A percentile compares a stretch with the other conserved stretches of the same genome.
Conservation (phyloP, 2,329 filamentous ascomycete species). For the Knoxdaviesia capensis region DNA sequence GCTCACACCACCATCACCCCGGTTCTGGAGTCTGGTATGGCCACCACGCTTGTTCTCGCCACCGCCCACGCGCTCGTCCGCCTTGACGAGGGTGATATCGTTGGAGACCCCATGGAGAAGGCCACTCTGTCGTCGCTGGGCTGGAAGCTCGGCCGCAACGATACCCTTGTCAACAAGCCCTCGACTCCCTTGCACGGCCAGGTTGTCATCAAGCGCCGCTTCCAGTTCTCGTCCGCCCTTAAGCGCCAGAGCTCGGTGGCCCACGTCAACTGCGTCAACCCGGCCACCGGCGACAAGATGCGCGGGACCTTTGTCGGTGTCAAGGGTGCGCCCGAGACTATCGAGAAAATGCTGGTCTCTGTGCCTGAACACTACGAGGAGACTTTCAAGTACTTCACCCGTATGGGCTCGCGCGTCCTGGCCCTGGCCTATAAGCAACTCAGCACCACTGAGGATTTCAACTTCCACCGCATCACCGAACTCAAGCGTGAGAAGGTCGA, state of each 20-base stretch:
- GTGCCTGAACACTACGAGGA: conserved; percentile 84
- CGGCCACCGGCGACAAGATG: conserved; percentile 51
- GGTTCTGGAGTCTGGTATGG: conserved; percentile 48
- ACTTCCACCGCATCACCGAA: conserved; percentile 73
- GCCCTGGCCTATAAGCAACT: conserved; percentile 89
- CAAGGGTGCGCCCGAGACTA: conserved; percentile 94
- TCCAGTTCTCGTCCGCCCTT: conserved; percentile 92
- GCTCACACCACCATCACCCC: conserved; percentile 62
- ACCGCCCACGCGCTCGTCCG: conserved; percentile 92
- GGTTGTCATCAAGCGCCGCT: conserved; percentile 88
- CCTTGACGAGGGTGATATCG: conserved; percentile 88
- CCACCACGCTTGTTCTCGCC: conserved; percentile 83
- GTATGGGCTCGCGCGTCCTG: conserved; percentile 84
- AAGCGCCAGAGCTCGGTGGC: conserved; percentile 94
- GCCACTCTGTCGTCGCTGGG: conserved; percentile 77
- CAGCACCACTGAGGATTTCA: conserved; percentile 60
- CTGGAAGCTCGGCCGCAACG: conserved; percentile 82
- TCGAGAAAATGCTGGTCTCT: conserved; percentile 74
- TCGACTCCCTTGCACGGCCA: conserved; percentile 37
- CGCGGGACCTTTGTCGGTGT: conserved; percentile 84
- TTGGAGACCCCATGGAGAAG: conserved; percentile 98
- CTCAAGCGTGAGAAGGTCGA: conserved; percentile 88
- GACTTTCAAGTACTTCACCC: conserved; percentile 94
- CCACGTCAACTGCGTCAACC: conserved; percentile 53
- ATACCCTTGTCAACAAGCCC: conserved; percentile 54